These are phyloP conservation scores for Naegleria fowleri DNA, from an alignment of 208 protist species.

Conservation along the genomic window DNA sequence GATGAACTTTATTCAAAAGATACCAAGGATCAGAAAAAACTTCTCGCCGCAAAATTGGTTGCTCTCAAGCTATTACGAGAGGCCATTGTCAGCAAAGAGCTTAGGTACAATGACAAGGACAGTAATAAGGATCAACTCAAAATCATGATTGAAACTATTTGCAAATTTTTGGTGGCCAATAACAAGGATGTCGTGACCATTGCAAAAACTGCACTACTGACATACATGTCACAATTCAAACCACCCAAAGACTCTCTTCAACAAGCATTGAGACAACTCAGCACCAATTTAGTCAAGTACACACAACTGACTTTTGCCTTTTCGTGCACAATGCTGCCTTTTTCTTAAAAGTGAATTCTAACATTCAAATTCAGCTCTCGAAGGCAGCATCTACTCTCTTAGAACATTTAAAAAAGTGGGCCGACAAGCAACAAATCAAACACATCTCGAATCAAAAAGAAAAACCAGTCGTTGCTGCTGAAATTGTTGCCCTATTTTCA, in stretches of 20 bases:
- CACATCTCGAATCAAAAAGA: neutral
- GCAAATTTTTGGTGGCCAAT: neutral
- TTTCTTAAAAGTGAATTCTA: neutral
- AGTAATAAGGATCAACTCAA: neutral
- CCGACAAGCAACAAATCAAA: neutral
- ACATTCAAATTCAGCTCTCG: neutral
- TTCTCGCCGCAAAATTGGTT: neutral
- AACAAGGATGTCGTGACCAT: neutral
- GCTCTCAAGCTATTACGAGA: constrained; percentile 1
- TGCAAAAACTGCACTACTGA: neutral
- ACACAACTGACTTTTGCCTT: neutral
- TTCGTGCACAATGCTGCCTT: neutral
- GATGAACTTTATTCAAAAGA: neutral
- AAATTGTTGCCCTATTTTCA: neutral
- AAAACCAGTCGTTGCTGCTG: neutral
- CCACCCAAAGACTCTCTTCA: constrained; percentile 8
- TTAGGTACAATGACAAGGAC: neutral
- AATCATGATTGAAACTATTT: constrained; percentile 13
- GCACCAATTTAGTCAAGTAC: neutral
- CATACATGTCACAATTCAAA: neutral
- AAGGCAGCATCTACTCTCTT: neutral
- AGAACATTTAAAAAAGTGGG: neutral
- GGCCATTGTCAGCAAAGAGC: neutral
- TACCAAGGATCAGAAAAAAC: neutral
- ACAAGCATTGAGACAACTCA: neutral